Evolutionary conservation across 352 stramenopile genomes (phyloP).

Genomic region (Globisporangium apiculatum): DNA sequence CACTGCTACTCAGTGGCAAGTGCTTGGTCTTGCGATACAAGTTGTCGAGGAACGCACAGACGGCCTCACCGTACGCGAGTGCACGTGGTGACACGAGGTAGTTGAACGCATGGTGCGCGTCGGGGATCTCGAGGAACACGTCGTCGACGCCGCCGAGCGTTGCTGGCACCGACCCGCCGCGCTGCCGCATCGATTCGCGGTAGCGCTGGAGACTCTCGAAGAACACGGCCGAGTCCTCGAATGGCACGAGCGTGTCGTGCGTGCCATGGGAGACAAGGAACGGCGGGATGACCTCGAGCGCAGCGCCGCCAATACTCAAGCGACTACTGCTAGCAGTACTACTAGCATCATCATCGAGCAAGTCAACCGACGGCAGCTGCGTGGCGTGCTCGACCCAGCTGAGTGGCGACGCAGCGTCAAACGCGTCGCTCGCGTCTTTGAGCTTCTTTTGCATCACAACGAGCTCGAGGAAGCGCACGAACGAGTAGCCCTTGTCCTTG

Average conservation of each 20-base stretch:
- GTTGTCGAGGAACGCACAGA: constrained; percentile 56
- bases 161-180: constrained; percentile 1
- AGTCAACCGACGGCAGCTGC: constrained; percentile 5
- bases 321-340: too few relatives aligned
- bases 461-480: constrained; percentile 60
- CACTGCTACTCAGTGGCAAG: neutral
- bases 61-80: constrained; percentile 57
- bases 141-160: constrained; percentile 30
- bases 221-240: constrained; percentile 64
- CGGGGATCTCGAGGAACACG: constrained; percentile 54
- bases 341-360: too few relatives aligned
- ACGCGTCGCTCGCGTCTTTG: constrained; percentile 28
- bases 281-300: constrained; percentile 33
- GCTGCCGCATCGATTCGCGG: neutral
- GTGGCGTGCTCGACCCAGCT: constrained; percentile 33
- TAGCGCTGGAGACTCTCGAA: constrained; percentile 30
- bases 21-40: constrained; percentile 40
- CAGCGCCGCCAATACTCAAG: constrained; percentile 3
- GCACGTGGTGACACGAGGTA: constrained; percentile 59
- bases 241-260: constrained; percentile 66
- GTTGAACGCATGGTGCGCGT: constrained; percentile 70
- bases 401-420: constrained; percentile 53
- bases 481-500: constrained; percentile 45
- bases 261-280: constrained; percentile 69
- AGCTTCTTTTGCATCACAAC: constrained; percentile 67